Conservation (phyloP, 148 eudicot species). For the Heliosperma pusillum region DNA sequence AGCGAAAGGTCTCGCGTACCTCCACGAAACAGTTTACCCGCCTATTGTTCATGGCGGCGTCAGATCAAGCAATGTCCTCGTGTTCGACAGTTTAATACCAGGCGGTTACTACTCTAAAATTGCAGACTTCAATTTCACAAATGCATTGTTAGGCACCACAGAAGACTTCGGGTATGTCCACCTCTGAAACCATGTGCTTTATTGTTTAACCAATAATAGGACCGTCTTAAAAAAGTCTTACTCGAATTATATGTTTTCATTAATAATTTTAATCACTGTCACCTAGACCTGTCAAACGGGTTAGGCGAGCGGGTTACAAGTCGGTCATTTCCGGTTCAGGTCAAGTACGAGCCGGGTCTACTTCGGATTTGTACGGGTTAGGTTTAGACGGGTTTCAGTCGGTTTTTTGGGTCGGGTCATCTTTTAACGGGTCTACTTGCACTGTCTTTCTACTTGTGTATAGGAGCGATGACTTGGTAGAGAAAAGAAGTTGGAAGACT, state of each 20-base stretch:
- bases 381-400: too few species aligned
- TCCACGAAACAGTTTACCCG: conserved; percentile 76
- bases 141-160: conserved; percentile 29
- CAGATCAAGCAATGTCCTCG: conserved; percentile 69
- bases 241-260: background rate
- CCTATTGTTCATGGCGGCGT: conserved; percentile 68
- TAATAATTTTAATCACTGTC: background rate
- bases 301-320: too few species aligned
- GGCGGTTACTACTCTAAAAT: conserved; percentile 51
- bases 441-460: background rate
- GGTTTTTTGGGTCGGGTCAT: too few species aligned
- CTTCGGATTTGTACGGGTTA: too few species aligned
- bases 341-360: too few species aligned
- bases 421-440: too few species aligned
- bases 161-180: conserved; percentile 63
- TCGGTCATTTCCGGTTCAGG: too few species aligned
- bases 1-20: conserved; percentile 62
- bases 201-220: background rate
- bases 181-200: too few species aligned
- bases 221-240: background rate
- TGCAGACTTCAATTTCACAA: conserved; percentile 70
- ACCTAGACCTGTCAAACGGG: too few species aligned
- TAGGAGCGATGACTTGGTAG: conserved; percentile 89
- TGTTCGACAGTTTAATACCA: conserved; percentile 35
- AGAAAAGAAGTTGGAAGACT: conserved; percentile 80